phyloP scores from a whole-genome alignment of 148 eudicot species.

The Rhododendron ovatum region DNA sequence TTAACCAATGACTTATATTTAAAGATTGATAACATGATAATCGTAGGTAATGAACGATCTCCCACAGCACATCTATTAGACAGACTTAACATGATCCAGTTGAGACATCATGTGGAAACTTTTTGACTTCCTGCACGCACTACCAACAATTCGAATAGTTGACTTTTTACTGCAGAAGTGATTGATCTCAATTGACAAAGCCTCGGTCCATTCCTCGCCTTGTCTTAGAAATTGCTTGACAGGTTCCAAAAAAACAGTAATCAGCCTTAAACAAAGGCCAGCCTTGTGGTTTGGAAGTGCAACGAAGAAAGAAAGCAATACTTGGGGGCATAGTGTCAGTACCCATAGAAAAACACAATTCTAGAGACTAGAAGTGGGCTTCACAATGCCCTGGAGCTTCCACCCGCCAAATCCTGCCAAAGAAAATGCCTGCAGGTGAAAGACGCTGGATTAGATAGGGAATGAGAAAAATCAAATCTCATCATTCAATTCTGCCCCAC shows the following conservation, averaged over 20 bases:
- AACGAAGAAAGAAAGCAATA: neutral
- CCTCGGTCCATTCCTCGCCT: neutral
- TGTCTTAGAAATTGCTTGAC: neutral
- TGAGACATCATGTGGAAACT: neutral
- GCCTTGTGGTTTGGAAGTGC: neutral
- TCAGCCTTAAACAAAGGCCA: neutral
- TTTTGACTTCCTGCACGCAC: neutral
- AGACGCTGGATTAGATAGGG: neutral
- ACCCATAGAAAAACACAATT: neutral
- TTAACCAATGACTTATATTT: neutral
- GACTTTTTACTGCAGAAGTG: neutral
- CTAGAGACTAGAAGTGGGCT: slow-evolving; percentile 34
- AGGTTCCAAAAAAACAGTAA: neutral
- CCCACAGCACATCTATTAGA: neutral
- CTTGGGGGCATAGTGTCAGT: neutral
- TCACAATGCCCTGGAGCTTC: slow-evolving; percentile 64
- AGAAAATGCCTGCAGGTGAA: slow-evolving; percentile 62
- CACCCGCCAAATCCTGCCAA: slow-evolving; percentile 81
- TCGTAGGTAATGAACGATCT: neutral
- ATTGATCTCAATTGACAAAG: neutral
- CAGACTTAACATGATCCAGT: neutral
- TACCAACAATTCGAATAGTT: neutral
- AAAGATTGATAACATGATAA: neutral
- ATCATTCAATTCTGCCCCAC: neutral
- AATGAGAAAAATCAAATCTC: neutral